A percentile compares a stretch with the other conserved stretches of the same genome.
These are phyloP conservation scores for Coemansia sp. DNA, from an alignment of 192 early-diverging fungal species.

Conservation along the genomic window DNA sequence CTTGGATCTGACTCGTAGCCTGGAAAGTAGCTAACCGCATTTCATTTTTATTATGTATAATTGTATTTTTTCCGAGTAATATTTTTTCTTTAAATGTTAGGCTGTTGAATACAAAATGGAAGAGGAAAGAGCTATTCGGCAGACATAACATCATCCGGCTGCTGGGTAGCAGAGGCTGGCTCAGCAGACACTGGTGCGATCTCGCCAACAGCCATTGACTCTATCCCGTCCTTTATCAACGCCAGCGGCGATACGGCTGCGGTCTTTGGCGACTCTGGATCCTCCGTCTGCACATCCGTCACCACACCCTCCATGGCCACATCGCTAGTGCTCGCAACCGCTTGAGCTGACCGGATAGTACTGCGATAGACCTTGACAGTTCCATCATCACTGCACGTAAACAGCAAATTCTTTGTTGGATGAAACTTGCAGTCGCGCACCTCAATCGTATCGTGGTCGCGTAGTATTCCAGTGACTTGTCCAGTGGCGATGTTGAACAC, in stretches of 20 bases:
- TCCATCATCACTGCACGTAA: conserved; percentile 84
- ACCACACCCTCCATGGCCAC: not conserved
- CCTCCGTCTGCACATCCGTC: not conserved
- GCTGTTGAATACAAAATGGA: not conserved
- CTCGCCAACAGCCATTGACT: conserved; percentile 43
- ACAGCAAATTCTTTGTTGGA: conserved; percentile 72
- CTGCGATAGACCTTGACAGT: conserved; percentile 61
- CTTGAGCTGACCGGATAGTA: conserved; percentile 3
- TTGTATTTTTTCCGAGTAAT: not conserved
- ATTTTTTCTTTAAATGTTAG: not conserved
- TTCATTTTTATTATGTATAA: conserved; percentile 5
- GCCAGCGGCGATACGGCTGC: conserved; percentile 39
- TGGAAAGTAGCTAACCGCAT: conserved; percentile 19
- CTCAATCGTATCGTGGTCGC: conserved; percentile 89
- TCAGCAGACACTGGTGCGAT: not conserved
- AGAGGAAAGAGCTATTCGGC: not conserved
- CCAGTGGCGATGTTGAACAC: conserved; percentile 78
- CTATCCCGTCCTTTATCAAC: conserved; percentile 35
- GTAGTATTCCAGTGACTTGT: conserved; percentile 71
- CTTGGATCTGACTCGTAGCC: conserved; percentile 34
- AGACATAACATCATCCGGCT: not conserved
- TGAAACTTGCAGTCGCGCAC: conserved; percentile 93
- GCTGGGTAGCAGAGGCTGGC: not conserved
- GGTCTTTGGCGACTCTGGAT: conserved; percentile 24
- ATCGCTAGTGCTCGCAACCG: not conserved